Evolutionary conservation across 768 basidiomycete genomes (phyloP), one percentile per base, ranked within the genome.

Genomic region (Trametes sanguinea): DNA sequence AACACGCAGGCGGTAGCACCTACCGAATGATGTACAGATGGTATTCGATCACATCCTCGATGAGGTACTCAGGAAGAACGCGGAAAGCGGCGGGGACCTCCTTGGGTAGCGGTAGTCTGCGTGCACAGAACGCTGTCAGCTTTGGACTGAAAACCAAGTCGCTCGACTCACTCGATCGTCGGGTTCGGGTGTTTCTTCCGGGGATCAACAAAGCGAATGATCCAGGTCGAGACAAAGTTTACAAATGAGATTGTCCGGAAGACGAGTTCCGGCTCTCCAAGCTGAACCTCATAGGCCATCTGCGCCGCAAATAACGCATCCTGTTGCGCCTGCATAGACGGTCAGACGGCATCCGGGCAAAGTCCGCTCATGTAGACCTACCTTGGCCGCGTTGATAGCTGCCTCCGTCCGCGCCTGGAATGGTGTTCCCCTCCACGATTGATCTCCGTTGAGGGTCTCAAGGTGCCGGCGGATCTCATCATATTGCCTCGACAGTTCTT

Each of bases 1-100:
- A 37, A 11, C 11, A 2, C 11, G 35, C 35, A 11, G 44, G 13
- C 8, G 22, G 8, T 35, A 54, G 4, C 2, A 73, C 86, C 61
- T 68, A 95, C 92, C 89, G 86, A 9, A 92, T 85, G 14, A 90
- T 81, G 72, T 94, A 98, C 55, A 89, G 82, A 56, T 92, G 82
- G 71, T 92, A 95, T 60, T 96, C 94, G 1, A 94, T 89, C 6
- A 98, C 85, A 71, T 98, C 96, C 72, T 98, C 97, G 44, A 98
- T 74, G 13, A 97, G 83, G 71, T 95, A 96, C 73, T 99, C 97
- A 0, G 97, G 97, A 32, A 98, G 81, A 56, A 91, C 87, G 33
- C 88, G 82, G 81, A 98, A 98, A 0, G 83, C 78, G 75, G 88
- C 82, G 0, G 95, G 94, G 6, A 95, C 89, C 54, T 95, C 91